Base-by-base conservation (phyloP, 345 rosid species). In the Raphanus raphanistrum region DNA sequence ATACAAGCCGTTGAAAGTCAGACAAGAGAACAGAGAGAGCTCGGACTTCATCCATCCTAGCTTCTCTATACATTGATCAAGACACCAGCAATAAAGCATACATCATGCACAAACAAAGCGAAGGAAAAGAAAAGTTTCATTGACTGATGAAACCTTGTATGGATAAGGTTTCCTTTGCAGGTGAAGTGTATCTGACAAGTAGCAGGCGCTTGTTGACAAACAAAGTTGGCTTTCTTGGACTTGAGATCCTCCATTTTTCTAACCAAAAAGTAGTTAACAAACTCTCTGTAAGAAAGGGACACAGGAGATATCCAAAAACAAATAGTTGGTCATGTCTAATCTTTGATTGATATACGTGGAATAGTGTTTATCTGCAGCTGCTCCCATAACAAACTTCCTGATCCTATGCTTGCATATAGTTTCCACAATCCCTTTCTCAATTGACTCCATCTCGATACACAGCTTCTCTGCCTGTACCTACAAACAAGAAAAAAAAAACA, bases 301-400 rank as follows among this genome's bases (percentile, higher is more conserved):
- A 61, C 65, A 68, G 1, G 4, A 28, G 15, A 45, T 60, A 50
- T 25, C 5, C 9, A 28, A 28, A 48, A 48, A 33, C 33, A 63
- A 25, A 57, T 5, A 57, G 21, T 21, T 57, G 29, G 60, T 4
- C 57, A 35, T 63, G 26, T 54, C 33, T 17, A 28, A 63, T 71
- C 21, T 29, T 31, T 2, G 8, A 31, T 31, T 1, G 8, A 6
- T 4, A 48, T 73, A 75, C 69, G 43, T 86, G 5, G 84, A 83
- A 81, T 78, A 84, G 62, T 86, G 88, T 76, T 81, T 87, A 82
- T 91, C 88, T 10, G 88, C 84, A 71, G 97, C 97, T 50, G 91
- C 94, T 82, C 97, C 97, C 94, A 93, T 91, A 10, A 90, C 95
- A 70, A 93, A 84, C 85, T 87, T 85, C 80, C 77, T 83, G 41